phyloP scores from a whole-genome alignment of 805 yeast genomes.

The Candida ulmi region DNA sequence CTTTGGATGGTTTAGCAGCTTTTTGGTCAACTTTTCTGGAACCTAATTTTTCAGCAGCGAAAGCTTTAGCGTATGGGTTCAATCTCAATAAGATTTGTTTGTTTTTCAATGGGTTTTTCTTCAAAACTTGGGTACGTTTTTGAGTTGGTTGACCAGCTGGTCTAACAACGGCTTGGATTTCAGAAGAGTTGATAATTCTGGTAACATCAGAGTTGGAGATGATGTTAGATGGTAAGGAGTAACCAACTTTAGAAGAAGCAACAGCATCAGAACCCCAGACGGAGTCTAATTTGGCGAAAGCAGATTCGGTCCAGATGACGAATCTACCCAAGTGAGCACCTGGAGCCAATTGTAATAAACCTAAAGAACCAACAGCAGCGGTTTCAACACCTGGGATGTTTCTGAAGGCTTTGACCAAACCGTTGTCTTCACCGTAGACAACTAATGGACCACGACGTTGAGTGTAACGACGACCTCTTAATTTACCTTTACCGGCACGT shows the following conservation, averaged over 20 bases:
- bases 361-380: conserved; percentile 84
- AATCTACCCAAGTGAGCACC: conserved; percentile 99
- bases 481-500: conserved; percentile 99
- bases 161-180: conserved; percentile 95
- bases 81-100: conserved; percentile 95
- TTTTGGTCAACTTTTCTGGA: conserved; percentile 67
- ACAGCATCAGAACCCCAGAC: conserved; percentile 94
- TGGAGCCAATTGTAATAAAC: conserved; percentile 98
- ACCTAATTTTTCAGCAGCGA: conserved; percentile 86
- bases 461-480: conserved; percentile 99
- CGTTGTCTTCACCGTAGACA: conserved; percentile 97
- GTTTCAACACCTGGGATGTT: conserved; percentile 99
- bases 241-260: conserved; percentile 79
- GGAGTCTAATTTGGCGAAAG: conserved; percentile 93
- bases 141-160: conserved; percentile 92
- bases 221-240: conserved; percentile 91
- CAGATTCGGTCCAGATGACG: conserved; percentile 99
- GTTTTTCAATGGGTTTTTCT: conserved; percentile 99
- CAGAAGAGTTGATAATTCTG: conserved; percentile 98
- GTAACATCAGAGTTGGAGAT: conserved; percentile 93
- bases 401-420: conserved; percentile 97
- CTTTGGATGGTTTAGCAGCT: conserved; percentile 63
- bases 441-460: conserved; percentile 99
- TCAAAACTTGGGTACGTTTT: conserved; percentile 91
- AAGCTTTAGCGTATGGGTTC: conserved; percentile 99